phyloP scores from a whole-genome alignment of 2,329 filamentous ascomycete species.

The Graphilbum sp. region DNA sequence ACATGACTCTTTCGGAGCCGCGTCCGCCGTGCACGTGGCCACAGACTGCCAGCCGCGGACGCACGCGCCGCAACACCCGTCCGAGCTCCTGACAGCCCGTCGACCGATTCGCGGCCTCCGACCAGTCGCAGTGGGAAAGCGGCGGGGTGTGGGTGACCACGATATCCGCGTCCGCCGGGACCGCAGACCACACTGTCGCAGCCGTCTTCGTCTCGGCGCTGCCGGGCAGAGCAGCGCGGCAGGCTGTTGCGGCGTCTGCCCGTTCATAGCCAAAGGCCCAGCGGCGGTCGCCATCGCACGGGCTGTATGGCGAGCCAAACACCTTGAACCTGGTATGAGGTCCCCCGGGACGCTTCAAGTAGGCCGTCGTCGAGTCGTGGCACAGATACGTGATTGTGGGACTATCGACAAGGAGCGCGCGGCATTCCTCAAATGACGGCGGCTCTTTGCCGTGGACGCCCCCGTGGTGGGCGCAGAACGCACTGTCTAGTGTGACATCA shows the following conservation, averaged over 20 bases:
- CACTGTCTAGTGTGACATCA: conserved; percentile 52
- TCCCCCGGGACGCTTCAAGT: conserved; percentile 34
- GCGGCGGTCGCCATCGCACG: conserved; percentile 22
- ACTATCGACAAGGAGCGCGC: conserved; percentile 35
- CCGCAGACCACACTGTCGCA: conserved; percentile 37
- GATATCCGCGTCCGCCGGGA: conserved; percentile 47
- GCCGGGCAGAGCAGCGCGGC: too few species aligned
- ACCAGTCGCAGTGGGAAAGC: conserved; percentile 38
- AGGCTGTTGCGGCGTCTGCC: too few species aligned
- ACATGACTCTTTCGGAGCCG: conserved; percentile 45
- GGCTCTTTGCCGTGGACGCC: conserved; percentile 38
- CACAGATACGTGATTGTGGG: conserved; percentile 46
- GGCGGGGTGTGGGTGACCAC: conserved; percentile 58
- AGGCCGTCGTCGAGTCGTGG: conserved; percentile 37
- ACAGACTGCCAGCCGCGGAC: conserved; percentile 49
- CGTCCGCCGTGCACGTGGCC: conserved; percentile 57
- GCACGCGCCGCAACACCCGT: conserved; percentile 38
- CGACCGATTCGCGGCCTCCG: conserved; percentile 17
- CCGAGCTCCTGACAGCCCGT: conserved; percentile 46
- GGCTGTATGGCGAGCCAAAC: conserved; percentile 57
- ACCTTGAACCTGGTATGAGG: conserved; percentile 46
- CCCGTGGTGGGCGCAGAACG: conserved; percentile 40
- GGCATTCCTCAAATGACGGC: conserved; percentile 36
- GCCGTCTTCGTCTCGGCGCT: too few species aligned
- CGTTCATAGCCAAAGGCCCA: conserved; percentile 54